Percentiles rank a stretch among this genome's conserved stretches.
phyloP scores from a whole-genome alignment of 164 flowering plant genomes.

The Saururus chinensis region DNA sequence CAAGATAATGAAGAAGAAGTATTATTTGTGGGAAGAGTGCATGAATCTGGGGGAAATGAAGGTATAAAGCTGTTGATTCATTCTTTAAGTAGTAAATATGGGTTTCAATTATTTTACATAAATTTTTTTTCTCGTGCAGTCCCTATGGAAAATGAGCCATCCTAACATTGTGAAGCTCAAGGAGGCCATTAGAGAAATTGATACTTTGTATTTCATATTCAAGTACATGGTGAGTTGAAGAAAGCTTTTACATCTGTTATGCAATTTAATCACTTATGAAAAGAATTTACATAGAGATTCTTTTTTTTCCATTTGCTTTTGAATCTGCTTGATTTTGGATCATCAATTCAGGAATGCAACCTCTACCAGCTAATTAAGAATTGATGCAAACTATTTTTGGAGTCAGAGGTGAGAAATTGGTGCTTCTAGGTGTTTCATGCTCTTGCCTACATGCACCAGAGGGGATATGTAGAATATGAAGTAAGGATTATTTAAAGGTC shows the following conservation, averaged over 20 bases:
- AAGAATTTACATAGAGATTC: background rate
- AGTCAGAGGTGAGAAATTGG: slow-evolving; percentile 86
- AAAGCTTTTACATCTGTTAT: background rate
- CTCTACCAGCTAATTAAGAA: slow-evolving; percentile 90
- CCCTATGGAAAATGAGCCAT: slow-evolving; percentile 87
- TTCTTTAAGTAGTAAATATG: background rate
- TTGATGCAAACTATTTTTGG: slow-evolving; percentile 62
- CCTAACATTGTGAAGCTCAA: slow-evolving; percentile 93
- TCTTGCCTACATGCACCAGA: slow-evolving; percentile 89
- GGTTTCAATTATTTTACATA: background rate
- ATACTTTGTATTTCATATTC: slow-evolving; percentile 77
- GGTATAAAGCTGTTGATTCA: slow-evolving; percentile 26
- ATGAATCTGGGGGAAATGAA: slow-evolving; percentile 94
- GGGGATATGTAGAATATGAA: too few species aligned
- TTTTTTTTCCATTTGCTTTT: background rate
- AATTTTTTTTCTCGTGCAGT: slow-evolving; percentile 35
- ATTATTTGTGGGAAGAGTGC: slow-evolving; percentile 97
- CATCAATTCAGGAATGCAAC: slow-evolving; percentile 66
- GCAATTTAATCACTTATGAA: background rate
- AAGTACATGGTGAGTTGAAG: slow-evolving; percentile 73
- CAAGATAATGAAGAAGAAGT: slow-evolving; percentile 93
- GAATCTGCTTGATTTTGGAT: background rate
- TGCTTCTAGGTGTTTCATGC: slow-evolving; percentile 98
- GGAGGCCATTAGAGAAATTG: slow-evolving; percentile 91
- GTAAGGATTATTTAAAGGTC: too few species aligned